Percentiles rank a stretch among this genome's conserved stretches.
phyloP scores from a whole-genome alignment of 1,284 basidiomycete species.

The Cystobasidium pallidum region DNA sequence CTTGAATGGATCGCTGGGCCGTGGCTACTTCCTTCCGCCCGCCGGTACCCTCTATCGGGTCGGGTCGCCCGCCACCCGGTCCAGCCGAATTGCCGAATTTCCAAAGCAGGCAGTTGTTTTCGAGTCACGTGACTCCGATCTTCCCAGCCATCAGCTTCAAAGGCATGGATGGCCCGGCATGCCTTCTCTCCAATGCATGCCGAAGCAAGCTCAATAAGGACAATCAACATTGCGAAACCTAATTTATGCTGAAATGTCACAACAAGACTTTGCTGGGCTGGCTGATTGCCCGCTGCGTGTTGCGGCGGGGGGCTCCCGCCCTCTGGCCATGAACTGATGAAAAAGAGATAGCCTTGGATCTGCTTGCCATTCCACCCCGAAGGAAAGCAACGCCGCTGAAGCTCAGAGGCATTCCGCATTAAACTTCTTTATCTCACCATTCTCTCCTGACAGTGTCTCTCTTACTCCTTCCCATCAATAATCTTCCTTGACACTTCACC shows the following conservation, averaged over 20 bases:
- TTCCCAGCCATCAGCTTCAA: slow-evolving; percentile 5
- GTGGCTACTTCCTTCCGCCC: too few species aligned
- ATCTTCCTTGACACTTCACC: background rate
- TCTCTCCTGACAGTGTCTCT: slow-evolving; percentile 14
- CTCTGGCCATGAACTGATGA: background rate
- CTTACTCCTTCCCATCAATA: slow-evolving; percentile 24
- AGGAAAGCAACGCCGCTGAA: background rate
- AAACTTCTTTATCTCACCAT: background rate
- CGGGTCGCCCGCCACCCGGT: background rate
- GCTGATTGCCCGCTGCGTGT: too few species aligned
- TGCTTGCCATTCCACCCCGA: slow-evolving; percentile 3
- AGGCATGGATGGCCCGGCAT: slow-evolving; percentile 15
- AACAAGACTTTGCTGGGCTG: slow-evolving; percentile 1
- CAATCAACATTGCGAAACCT: slow-evolving; percentile 2
- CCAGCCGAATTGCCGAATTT: background rate
- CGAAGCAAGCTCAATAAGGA: background rate
- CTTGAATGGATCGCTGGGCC: too few species aligned
- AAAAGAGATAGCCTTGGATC: background rate
- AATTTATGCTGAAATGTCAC: slow-evolving; percentile 5
- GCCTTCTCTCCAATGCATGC: slow-evolving; percentile 7
- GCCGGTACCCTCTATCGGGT: too few species aligned
- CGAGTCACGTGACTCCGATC: background rate
- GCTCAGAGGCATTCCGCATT: background rate
- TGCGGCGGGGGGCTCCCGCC: background rate
- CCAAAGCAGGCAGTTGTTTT: background rate